Base-by-base conservation (phyloP, 306 rosid species). In the Arachis stenosperma region DNA sequence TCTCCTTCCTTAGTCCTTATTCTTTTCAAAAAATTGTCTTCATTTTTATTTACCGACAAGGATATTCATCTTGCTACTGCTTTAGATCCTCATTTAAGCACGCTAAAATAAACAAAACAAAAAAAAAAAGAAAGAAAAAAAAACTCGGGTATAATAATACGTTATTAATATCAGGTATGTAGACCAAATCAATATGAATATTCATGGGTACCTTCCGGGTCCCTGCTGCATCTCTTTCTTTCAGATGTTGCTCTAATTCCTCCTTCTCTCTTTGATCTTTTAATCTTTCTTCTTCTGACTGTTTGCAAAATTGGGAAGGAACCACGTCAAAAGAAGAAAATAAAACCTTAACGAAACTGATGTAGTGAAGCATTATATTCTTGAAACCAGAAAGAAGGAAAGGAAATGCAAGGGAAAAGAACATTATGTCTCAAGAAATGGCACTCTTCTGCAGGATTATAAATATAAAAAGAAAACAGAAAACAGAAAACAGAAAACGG, bases 231-330 rank as follows among this genome's bases (percentile, higher is more conserved):
- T 94, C 99, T 71, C 91, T 67, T 60, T 89, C 99, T 81, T 88
- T 88, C 74, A 94, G 10, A 77, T 89, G 89, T 64, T 40, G 79
- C 87, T 91, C 97, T 59, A 94, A 75, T 85, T 94, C 88, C 70
- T 94, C 97, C 85, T 87, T 85, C 79, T 89, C 99, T 82, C 81
- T 91, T 82, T 88, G 99, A 85, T 94, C 99, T 64, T 88, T 94
- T 80, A 89, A 52, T 67, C 88, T 86, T 79, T 94, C 99, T 82
- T 93, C 98, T 57, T 91, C 96, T 6, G 96, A 93, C 96, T 93
- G 87, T 81, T 81, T 41, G 37, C 67, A 68, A 58, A 58, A 76
- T 58, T 65, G 37, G 73, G 75, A 77, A 41, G 42, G 41, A 70
- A 64, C 51, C 59, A 73, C 55, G 68, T 50, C 15, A 65, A 29